Conservation (phyloP, 2,329 filamentous ascomycete species). For the Aspergillus udagawae region DNA sequence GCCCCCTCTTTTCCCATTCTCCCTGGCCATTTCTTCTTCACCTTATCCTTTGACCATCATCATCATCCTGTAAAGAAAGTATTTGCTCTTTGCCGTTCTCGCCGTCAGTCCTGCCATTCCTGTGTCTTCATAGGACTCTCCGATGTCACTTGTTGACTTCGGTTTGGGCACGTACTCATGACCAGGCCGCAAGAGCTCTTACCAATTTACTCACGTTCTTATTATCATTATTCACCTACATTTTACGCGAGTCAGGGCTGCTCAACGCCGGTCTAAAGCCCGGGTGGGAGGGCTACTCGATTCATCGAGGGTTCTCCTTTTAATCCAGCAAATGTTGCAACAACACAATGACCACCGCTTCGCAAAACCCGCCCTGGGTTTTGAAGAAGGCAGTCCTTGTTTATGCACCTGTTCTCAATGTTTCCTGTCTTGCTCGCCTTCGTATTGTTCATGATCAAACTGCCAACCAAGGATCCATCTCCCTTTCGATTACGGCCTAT, state of each 20-base stretch:
- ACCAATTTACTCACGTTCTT: conserved; percentile 12
- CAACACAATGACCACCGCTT: conserved; percentile 12
- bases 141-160: conserved; percentile 15
- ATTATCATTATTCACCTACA: conserved; percentile 4
- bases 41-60: background rate
- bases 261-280: conserved; percentile 17
- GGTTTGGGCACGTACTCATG: conserved; percentile 16
- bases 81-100: conserved; percentile 15
- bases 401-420: conserved; percentile 7
- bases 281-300: conserved; percentile 21
- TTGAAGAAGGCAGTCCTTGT: conserved; percentile 17
- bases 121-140: conserved; percentile 21
- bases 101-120: conserved; percentile 20
- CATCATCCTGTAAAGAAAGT: conserved; percentile 6
- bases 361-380: conserved; percentile 8
- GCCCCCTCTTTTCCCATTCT: background rate
- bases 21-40: background rate
- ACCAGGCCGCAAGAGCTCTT: conserved; percentile 14
- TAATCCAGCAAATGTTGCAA: conserved; percentile 10
- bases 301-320: conserved; percentile 15
- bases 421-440: conserved; percentile 13
- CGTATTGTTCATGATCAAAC: conserved; percentile 14
- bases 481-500: conserved; percentile 12
- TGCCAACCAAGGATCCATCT: conserved; percentile 17
- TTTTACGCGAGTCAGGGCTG: conserved; percentile 20